Conservation (phyloP, 768 basidiomycete species). For the Lentinula detonsa region DNA sequence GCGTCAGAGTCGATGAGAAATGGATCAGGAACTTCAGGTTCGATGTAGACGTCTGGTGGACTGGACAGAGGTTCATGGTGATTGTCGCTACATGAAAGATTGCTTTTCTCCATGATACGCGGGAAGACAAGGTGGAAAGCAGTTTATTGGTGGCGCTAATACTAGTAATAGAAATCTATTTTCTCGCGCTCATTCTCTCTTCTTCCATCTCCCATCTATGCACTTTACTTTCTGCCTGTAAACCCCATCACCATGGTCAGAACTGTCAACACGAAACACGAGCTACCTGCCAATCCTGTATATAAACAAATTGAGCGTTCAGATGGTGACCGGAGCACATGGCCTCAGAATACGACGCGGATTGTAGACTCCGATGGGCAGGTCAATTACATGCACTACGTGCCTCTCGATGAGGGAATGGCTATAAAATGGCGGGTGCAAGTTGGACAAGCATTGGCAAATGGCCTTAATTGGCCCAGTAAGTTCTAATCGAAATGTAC, state of each 20-base stretch:
- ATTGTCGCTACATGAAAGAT: background rate
- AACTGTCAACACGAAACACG: slow-evolving; percentile 14
- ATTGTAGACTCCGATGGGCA: slow-evolving; percentile 52
- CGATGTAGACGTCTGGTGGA: slow-evolving; percentile 11
- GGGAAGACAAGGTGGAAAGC: background rate
- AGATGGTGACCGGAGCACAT: slow-evolving; percentile 49
- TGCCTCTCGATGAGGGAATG: slow-evolving; percentile 44
- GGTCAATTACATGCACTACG: slow-evolving; percentile 65
- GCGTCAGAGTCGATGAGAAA: slow-evolving; percentile 52
- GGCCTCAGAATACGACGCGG: slow-evolving; percentile 53
- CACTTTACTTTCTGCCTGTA: background rate
- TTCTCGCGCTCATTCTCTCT: background rate
- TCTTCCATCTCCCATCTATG: background rate
- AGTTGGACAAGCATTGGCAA: slow-evolving; percentile 35
- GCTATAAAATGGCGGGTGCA: slow-evolving; percentile 53
- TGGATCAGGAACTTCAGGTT: slow-evolving; percentile 51
- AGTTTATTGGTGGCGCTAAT: too few relatives aligned
- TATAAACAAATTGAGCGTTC: slow-evolving; percentile 56
- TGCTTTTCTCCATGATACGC: background rate
- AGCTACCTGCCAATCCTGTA: slow-evolving; percentile 45
- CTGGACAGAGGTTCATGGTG: background rate
- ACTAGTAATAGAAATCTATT: background rate
- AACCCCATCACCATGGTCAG: background rate
- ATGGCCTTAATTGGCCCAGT: slow-evolving; percentile 46
- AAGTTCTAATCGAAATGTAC: slow-evolving; percentile 12